Conservation (phyloP, 495 filamentous ascomycete species). For the Lasiosphaeria ovina region DNA sequence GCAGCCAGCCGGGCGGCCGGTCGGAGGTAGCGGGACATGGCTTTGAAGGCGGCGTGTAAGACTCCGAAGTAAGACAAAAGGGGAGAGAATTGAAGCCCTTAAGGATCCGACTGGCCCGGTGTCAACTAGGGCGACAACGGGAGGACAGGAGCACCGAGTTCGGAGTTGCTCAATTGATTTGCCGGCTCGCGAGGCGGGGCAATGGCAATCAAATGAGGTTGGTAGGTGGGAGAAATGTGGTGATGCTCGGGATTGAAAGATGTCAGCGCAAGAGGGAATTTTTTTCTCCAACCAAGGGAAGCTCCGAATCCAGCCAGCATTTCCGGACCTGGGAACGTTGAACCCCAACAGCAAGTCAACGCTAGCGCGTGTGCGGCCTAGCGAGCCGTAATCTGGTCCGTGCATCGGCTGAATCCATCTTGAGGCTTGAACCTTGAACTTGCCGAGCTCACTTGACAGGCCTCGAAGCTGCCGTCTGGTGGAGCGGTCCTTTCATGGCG, state of each 20-base stretch:
- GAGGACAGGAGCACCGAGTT: constrained; percentile 7
- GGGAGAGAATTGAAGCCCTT: constrained; percentile 1
- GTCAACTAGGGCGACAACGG: constrained; percentile 4
- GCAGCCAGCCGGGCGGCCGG: constrained; percentile 72
- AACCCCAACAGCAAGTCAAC: constrained; percentile 32
- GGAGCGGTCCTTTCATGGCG: not conserved
- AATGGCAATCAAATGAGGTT: constrained; percentile 18
- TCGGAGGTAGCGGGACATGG: constrained; percentile 73
- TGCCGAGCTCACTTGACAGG: not conserved
- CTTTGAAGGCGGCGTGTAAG: constrained; percentile 9
- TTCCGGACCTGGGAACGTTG: constrained; percentile 31
- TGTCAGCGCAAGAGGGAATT: constrained; percentile 32
- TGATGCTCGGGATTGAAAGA: constrained; percentile 10
- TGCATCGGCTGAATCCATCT: constrained; percentile 1
- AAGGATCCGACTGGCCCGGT: constrained; percentile 6
- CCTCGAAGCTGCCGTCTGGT: not conserved
- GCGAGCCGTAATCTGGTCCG: constrained; percentile 9
- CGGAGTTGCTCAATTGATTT: constrained; percentile 17
- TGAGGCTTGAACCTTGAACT: constrained; percentile 1
- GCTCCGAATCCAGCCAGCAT: constrained; percentile 26
- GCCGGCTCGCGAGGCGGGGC: constrained; percentile 13
- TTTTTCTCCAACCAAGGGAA: constrained; percentile 24
- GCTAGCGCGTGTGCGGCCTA: constrained; percentile 27
- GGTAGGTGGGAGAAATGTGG: constrained; percentile 8
- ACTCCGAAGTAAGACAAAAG: constrained; percentile 23